Percentiles rank a stretch among this genome's conserved stretches.
phyloP scores from a whole-genome alignment of 306 rosid genomes.

The Begonia fuchsioides region DNA sequence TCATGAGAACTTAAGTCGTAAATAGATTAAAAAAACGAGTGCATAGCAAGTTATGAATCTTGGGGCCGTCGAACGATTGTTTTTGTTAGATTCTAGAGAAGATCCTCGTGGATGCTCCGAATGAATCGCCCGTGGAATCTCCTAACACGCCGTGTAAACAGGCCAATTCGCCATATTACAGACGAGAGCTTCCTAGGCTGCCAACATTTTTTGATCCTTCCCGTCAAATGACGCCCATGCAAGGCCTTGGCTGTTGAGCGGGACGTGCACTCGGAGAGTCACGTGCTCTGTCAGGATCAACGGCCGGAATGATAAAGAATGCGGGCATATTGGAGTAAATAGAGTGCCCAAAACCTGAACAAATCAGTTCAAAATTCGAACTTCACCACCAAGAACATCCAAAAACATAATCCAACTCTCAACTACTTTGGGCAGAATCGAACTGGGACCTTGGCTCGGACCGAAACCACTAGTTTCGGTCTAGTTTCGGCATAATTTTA shows the following conservation, averaged over 20 bases:
- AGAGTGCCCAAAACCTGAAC: conserved; percentile 91
- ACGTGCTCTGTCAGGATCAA: conserved; percentile 84
- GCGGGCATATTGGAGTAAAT: conserved; percentile 91
- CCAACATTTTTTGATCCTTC: conserved; percentile 65
- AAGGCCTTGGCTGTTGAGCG: conserved; percentile 70
- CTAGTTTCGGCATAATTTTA: no score
- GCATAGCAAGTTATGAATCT: conserved; percentile 18
- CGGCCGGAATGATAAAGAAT: conserved; percentile 84
- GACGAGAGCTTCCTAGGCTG: conserved; percentile 81
- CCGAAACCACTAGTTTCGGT: no score
- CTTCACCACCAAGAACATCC: no score
- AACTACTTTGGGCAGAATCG: no score
- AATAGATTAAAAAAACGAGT: no score
- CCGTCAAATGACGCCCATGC: conserved; percentile 99
- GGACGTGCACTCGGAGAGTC: conserved; percentile 69
- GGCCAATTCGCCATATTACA: conserved; percentile 99
- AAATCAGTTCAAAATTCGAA: no score
- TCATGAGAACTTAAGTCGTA: no score
- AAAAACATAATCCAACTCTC: no score
- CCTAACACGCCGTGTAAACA: conserved; percentile 79
- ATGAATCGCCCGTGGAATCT: conserved; percentile 86
- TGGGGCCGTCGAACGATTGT: conserved; percentile 79
- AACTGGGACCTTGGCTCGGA: no score
- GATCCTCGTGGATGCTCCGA: conserved; percentile 82
- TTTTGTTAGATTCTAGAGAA: conserved; percentile 89